Evolutionary conservation across 73 alveolate genomes (phyloP).

Genomic region (Chromera velia): DNA sequence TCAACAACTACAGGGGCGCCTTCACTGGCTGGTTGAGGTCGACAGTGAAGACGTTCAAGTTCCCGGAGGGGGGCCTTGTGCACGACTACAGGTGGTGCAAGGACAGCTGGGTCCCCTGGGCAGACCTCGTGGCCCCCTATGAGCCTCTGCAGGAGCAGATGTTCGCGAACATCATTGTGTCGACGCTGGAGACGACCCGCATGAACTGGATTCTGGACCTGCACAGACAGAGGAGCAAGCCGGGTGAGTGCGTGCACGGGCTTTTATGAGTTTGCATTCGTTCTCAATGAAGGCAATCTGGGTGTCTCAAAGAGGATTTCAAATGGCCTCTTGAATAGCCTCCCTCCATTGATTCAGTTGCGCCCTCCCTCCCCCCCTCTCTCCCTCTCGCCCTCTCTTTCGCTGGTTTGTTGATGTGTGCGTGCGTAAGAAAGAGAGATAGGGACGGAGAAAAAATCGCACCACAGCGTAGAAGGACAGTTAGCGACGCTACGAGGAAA

Average conservation of each 20-base stretch:
- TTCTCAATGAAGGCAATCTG: no score
- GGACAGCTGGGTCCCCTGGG: slow-evolving; percentile 92
- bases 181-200: slow-evolving; percentile 88
- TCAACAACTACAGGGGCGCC: slow-evolving; percentile 18
- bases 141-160: slow-evolving; percentile 79
- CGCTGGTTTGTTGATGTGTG: no score
- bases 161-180: slow-evolving; percentile 89
- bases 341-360: no score
- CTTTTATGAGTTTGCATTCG: no score
- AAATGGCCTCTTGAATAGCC: no score
- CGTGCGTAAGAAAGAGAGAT: neutral
- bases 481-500: no score
- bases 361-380: no score
- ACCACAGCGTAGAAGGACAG: neutral
- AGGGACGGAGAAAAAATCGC: neutral
- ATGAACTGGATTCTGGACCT: slow-evolving; percentile 80
- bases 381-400: no score
- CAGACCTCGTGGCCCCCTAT: slow-evolving; percentile 67
- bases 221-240: no score
- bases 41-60: slow-evolving; percentile 69
- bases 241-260: no score
- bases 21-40: slow-evolving; percentile 73
- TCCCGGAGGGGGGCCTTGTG: slow-evolving; percentile 90
- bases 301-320: no score
- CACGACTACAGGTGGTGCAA: slow-evolving; percentile 78